Conservation (phyloP, 2,329 filamentous ascomycete genomes). For the Fonsecaea nubica region DNA sequence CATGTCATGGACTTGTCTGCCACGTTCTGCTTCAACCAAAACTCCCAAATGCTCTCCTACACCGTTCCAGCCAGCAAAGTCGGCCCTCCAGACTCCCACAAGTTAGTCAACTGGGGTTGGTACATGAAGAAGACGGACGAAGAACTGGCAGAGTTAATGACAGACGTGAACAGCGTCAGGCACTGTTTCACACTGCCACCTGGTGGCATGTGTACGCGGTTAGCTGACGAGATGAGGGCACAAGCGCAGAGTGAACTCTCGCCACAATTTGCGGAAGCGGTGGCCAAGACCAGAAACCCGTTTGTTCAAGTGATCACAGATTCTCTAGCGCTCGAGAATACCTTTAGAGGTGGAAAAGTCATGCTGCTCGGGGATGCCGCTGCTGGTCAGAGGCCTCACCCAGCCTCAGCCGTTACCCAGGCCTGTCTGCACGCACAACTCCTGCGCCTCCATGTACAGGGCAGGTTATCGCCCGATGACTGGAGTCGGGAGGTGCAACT, state of each 20-base stretch:
- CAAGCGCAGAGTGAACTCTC: slow-evolving; percentile 48
- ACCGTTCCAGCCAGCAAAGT: slow-evolving; percentile 44
- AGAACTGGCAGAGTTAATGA: slow-evolving; percentile 42
- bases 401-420: slow-evolving; percentile 52
- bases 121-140: slow-evolving; percentile 49
- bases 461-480: slow-evolving; percentile 24
- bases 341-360: slow-evolving; percentile 49
- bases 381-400: slow-evolving; percentile 46
- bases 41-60: slow-evolving; percentile 20
- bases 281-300: slow-evolving; percentile 47
- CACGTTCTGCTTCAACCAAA: slow-evolving; percentile 5
- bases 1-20: slow-evolving; percentile 23
- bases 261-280: slow-evolving; percentile 50
- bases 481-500: slow-evolving; percentile 26
- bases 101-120: slow-evolving; percentile 54
- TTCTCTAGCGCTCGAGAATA: slow-evolving; percentile 41
- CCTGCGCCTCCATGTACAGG: slow-evolving; percentile 33
- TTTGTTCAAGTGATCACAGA: slow-evolving; percentile 45
- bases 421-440: slow-evolving; percentile 41
- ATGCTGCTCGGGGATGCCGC: slow-evolving; percentile 50
- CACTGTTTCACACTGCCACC: slow-evolving; percentile 48
- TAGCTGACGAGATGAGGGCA: slow-evolving; percentile 43
- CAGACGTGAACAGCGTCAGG: slow-evolving; percentile 39
- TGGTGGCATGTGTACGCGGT: slow-evolving; percentile 26
- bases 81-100: slow-evolving; percentile 46